Percentiles rank a stretch among this genome's conserved stretches.
These are phyloP conservation scores for Cicer yamashitae DNA, from an alignment of 306 rosid species.

Conservation along the genomic window DNA sequence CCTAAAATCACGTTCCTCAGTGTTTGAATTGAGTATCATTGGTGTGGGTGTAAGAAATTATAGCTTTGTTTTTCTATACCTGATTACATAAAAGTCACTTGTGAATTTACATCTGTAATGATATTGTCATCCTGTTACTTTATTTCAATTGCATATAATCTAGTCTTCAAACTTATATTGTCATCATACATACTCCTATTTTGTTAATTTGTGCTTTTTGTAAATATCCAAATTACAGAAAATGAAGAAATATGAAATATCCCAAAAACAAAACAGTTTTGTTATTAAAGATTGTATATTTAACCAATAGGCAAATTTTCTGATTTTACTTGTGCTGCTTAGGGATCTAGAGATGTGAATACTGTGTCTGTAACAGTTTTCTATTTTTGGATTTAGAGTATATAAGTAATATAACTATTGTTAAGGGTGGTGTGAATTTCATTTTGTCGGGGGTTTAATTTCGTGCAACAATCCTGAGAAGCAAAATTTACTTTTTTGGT, in stretches of 20 bases:
- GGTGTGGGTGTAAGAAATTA: neutral
- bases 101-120: conserved; percentile 4
- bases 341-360: neutral
- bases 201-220: neutral
- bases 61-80: conserved; percentile 1
- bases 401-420: neutral
- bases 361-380: neutral
- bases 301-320: neutral
- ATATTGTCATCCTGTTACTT: neutral
- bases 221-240: neutral
- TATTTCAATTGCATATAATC: conserved; percentile 28
- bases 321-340: neutral
- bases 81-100: neutral
- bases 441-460: conserved; percentile 10
- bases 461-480: neutral
- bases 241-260: conserved; percentile 2
- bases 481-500: neutral
- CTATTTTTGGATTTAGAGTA: neutral
- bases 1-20: conserved; percentile 21
- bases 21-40: conserved; percentile 15
- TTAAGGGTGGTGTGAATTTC: neutral
- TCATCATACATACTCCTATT: neutral
- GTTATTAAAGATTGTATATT: neutral
- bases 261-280: neutral
- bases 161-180: conserved; percentile 3